Conservation (phyloP, 2,329 filamentous ascomycete species). For the Neonectria sp. region DNA sequence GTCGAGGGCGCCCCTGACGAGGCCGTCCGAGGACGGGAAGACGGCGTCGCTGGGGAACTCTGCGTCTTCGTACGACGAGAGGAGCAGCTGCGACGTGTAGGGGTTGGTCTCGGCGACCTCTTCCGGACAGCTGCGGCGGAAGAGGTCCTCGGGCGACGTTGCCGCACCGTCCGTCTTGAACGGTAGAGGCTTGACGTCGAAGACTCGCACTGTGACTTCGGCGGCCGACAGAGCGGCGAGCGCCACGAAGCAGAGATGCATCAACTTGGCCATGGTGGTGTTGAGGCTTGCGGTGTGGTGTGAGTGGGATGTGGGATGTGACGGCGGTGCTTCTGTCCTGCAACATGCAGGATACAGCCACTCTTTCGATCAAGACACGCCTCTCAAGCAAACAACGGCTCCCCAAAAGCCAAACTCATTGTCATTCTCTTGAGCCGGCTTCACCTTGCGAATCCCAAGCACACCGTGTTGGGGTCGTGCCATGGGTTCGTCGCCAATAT, state of each 20-base stretch:
- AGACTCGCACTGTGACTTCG: constrained; percentile 46
- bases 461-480: constrained; percentile 17
- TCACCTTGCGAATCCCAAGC: constrained; percentile 17
- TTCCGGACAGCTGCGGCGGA: constrained; percentile 52
- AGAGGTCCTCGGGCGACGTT: constrained; percentile 49
- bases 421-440: background rate
- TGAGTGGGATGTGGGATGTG: background rate
- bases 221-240: constrained; percentile 36
- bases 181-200: constrained; percentile 47
- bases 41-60: constrained; percentile 36
- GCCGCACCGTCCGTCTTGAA: constrained; percentile 41
- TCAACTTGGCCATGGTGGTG: constrained; percentile 26
- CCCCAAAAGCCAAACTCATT: constrained; percentile 4
- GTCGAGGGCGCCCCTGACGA: constrained; percentile 61
- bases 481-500: constrained; percentile 2
- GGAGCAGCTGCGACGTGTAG: constrained; percentile 45
- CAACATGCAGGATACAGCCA: background rate
- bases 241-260: constrained; percentile 32
- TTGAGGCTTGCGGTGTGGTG: background rate
- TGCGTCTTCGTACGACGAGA: constrained; percentile 47
- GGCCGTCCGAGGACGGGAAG: constrained; percentile 55
- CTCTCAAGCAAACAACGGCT: background rate
- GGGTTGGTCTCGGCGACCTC: constrained; percentile 44
- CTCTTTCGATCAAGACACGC: constrained; percentile 2
- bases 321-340: background rate